A percentile compares a stretch with the other conserved stretches of the same genome.
These are phyloP conservation scores for Arthrobotrys entomopaga DNA, from an alignment of 2,329 filamentous ascomycete species.

Conservation along the genomic window DNA sequence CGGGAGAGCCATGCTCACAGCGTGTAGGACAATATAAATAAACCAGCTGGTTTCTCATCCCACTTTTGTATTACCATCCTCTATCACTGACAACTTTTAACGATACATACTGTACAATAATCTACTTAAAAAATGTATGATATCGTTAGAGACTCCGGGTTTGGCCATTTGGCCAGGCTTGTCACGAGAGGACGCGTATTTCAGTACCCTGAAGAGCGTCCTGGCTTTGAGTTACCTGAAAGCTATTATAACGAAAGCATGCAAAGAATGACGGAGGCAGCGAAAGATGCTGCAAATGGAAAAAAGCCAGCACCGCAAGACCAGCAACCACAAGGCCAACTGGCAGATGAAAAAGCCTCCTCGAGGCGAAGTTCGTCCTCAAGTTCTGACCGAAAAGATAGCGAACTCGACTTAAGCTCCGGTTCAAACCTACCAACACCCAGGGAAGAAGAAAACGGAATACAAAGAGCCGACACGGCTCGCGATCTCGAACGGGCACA, in stretches of 20 bases:
- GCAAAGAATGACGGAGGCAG: conserved; percentile 50
- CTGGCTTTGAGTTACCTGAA: conserved; percentile 64
- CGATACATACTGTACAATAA: conserved; percentile 1
- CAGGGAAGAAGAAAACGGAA: conserved; percentile 21
- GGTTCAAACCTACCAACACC: conserved; percentile 55
- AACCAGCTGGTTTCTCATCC: conserved; percentile 5
- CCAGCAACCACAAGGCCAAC: conserved; percentile 14
- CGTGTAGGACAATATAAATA: conserved; percentile 4
- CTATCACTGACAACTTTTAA: conserved; percentile 5
- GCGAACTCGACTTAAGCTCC: conserved; percentile 4
- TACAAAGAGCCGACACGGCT: conserved; percentile 60
- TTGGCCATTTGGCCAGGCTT: conserved; percentile 70
- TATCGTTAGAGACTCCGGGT: conserved; percentile 67
- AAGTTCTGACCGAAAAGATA: conserved; percentile 14
- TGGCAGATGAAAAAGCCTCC: conserved; percentile 32
- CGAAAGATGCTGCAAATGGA: conserved; percentile 26
- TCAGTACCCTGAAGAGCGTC: conserved; percentile 70
- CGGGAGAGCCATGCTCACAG: not conserved
- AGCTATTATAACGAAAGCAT: conserved; percentile 32
- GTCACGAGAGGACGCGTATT: conserved; percentile 67
- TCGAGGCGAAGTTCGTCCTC: conserved; percentile 53
- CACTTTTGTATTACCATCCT: not conserved
- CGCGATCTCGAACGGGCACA: conserved; percentile 61
- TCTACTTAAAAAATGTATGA: conserved; percentile 17
- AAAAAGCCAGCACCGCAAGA: conserved; percentile 22